Conservation (phyloP, 1,284 basidiomycete species). For the Pseudozyma sp. region DNA sequence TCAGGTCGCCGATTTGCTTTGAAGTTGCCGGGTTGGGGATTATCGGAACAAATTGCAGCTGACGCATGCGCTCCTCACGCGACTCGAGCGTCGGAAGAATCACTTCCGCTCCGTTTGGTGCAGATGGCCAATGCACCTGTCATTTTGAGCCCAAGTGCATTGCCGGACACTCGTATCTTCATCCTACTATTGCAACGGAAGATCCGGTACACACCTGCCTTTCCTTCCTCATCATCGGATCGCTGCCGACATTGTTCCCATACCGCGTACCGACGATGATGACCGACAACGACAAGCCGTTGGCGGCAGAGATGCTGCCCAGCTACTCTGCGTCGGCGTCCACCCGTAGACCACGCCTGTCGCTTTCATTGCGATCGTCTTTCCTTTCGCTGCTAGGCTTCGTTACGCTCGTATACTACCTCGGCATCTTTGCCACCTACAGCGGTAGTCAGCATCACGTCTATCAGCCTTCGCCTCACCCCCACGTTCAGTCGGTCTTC, state of each 20-base stretch:
- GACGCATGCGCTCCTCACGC: conserved; percentile 5
- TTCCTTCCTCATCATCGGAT: too few relatives aligned
- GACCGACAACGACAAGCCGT: conserved; percentile 16
- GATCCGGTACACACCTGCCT: too few relatives aligned
- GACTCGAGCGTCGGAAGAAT: conserved; percentile 24
- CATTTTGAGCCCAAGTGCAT: conserved; percentile 14
- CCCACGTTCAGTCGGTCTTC: conserved; percentile 29
- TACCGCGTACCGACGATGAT: conserved; percentile 12
- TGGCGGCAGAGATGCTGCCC: conserved; percentile 17
- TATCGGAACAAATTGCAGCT: neutral
- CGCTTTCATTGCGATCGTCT: conserved; percentile 15
- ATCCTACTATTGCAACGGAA: too few relatives aligned
- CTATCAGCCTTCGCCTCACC: conserved; percentile 45
- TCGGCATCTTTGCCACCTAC: conserved; percentile 23
- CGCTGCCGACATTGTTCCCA: neutral
- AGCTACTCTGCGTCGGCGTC: conserved; percentile 20
- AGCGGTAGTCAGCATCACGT: conserved; percentile 22
- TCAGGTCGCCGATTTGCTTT: neutral
- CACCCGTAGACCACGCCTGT: conserved; percentile 16
- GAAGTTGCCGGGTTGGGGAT: neutral
- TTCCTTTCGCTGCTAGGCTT: conserved; percentile 32
- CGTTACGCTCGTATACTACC: conserved; percentile 30
- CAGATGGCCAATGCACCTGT: neutral
- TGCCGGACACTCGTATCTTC: conserved; percentile 4
- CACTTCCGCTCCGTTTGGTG: conserved; percentile 22